Evolutionary conservation across 2,329 filamentous ascomycete genomes (phyloP), one percentile per base, ranked within the genome.

Genomic region (Ceratocystis cacaofunesta): DNA sequence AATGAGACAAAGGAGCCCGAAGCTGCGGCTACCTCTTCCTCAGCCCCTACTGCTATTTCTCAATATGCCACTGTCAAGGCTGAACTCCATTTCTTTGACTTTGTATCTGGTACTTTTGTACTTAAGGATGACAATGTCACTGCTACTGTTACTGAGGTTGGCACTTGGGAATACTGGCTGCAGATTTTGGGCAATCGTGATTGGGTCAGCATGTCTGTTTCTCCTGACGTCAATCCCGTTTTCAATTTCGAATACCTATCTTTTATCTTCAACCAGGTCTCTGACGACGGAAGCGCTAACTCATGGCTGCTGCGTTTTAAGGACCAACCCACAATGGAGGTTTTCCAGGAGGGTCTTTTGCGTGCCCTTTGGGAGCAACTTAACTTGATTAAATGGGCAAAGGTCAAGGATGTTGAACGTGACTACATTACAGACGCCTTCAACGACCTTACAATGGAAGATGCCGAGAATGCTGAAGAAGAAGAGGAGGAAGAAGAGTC

Each of bases 191-290:
- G 83, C 48, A 84, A 89, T 43, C 86, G 85, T 71, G 85, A 92
- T 64, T 96, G 91, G 90, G 79, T 99, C 1, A 91, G 91, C 25
- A 89, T 95, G 69, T 82, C 87, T 1, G 85, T 99, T 36, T 80
- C 91, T 36, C 87, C 90, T 5, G 94, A 99, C 70, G 90, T 97
- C 75, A 97, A 97, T 71, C 94, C 94, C 0, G 92, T 99, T 22
- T 99, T 97, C 79, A 97, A 97, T 76, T 97, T 96, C 70, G 94
- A 99, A 74, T 97, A 92, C 71, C 80, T 96, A n/a, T 97, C 92
- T 0, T 97, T 97, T 74, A 96, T 99, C 72, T 99, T 99, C 82
- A 99, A 99, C 72, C 91, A 96, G 73, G 97, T 96, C 74, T 83
- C 88, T 15, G 82, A 86, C 44, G 90, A 96, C 74, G 90, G 92